Evolutionary conservation across 352 stramenopile species (phyloP).

Genomic region (Pythium insidiosum): DNA sequence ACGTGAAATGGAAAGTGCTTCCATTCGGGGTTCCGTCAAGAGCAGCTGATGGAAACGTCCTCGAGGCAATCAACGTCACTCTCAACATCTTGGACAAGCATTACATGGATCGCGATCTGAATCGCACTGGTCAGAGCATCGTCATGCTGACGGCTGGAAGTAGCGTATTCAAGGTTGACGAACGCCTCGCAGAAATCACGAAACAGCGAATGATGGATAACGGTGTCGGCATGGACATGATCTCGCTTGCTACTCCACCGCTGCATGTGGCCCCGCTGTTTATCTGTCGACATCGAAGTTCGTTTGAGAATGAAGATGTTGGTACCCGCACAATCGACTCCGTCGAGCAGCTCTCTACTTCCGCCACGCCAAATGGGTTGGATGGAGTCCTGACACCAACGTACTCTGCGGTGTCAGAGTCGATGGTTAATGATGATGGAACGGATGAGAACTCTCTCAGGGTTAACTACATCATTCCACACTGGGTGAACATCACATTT

Average conservation of each 20-base stretch:
- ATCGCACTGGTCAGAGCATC: constrained; percentile 93
- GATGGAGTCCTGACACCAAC: neutral
- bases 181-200: constrained; percentile 90
- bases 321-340: too few species aligned
- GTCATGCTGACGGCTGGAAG: constrained; percentile 94
- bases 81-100: constrained; percentile 98
- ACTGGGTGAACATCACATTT: constrained; percentile 92
- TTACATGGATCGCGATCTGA: constrained; percentile 96
- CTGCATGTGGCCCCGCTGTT: constrained; percentile 98
- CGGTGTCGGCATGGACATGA: constrained; percentile 98
- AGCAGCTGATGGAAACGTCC: constrained; percentile 93
- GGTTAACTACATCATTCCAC: constrained; percentile 94
- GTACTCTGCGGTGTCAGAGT: neutral
- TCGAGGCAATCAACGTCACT: constrained; percentile 98
- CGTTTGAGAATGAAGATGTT: too few species aligned
- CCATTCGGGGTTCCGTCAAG: constrained; percentile 81
- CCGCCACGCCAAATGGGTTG: too few species aligned
- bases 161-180: constrained; percentile 95
- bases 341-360: neutral
- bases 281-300: too few species aligned
- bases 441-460: too few species aligned
- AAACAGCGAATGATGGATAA: constrained; percentile 99
- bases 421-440: too few species aligned
- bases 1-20: constrained; percentile 51
- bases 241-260: constrained; percentile 90